Conservation (phyloP, 352 stramenopile genomes). For the Globisporangium paroecandrum region DNA sequence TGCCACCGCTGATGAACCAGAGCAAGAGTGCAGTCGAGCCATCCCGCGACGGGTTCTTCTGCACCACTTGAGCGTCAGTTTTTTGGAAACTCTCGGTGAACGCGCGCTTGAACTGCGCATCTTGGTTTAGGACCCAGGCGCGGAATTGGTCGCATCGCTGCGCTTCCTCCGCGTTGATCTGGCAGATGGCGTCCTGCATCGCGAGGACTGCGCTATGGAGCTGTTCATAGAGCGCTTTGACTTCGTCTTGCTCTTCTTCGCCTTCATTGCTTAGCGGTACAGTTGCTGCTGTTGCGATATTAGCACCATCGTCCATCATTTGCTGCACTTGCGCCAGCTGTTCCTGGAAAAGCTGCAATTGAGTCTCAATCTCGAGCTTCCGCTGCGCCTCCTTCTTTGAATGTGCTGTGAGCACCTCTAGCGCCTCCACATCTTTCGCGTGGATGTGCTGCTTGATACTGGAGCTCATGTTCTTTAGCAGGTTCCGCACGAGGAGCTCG, state of each 20-base stretch:
- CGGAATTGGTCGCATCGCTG: slow-evolving; percentile 19
- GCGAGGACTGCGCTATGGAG: slow-evolving; percentile 23
- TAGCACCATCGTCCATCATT: slow-evolving; percentile 11
- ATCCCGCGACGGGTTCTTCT: slow-evolving; percentile 42
- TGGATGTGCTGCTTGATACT: slow-evolving; percentile 30
- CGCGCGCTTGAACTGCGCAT: slow-evolving; percentile 26
- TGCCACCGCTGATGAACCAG: slow-evolving; percentile 32
- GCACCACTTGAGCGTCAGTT: slow-evolving; percentile 39
- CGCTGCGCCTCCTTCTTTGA: slow-evolving; percentile 25
- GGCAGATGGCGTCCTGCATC: slow-evolving; percentile 26
- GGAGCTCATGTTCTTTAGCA: slow-evolving; percentile 35
- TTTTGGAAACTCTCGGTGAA: slow-evolving; percentile 39
- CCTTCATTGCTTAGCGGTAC: neutral
- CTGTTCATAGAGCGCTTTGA: slow-evolving; percentile 23
- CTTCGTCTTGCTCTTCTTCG: slow-evolving; percentile 14
- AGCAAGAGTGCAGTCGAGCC: slow-evolving; percentile 50
- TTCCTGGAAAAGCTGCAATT: slow-evolving; percentile 25
- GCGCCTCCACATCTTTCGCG: slow-evolving; percentile 17
- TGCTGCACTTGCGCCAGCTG: slow-evolving; percentile 32
- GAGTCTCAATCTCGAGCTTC: slow-evolving; percentile 26
- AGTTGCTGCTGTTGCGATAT: neutral
- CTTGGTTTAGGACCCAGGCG: slow-evolving; percentile 26
- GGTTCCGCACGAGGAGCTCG: slow-evolving; percentile 38
- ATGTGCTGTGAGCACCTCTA: slow-evolving; percentile 17
- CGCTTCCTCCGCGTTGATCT: slow-evolving; percentile 36